Conservation (phyloP, 371 early-diverging fungal genomes). For the Mucor indicus region DNA sequence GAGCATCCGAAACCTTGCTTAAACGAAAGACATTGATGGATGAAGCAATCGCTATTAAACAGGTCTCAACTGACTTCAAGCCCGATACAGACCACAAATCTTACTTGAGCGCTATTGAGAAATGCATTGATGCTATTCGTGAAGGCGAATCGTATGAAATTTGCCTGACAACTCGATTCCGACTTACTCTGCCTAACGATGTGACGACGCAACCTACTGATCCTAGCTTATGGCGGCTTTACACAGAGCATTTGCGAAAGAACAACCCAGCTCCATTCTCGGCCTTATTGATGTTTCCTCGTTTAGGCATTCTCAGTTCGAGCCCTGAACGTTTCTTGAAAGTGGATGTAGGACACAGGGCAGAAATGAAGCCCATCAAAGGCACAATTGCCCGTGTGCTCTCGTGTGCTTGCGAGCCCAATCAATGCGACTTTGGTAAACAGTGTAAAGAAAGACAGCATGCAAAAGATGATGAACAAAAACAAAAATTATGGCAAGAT, state of each 20-base stretch:
- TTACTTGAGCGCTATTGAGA: constrained; percentile 67
- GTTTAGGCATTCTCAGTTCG: constrained; percentile 51
- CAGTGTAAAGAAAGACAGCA: constrained; percentile 25
- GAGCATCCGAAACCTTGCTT: constrained; percentile 8
- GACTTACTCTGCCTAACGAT: constrained; percentile 30
- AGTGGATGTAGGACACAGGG: constrained; percentile 46
- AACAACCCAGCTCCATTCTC: constrained; percentile 91
- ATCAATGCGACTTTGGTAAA: constrained; percentile 29
- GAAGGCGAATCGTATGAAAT: constrained; percentile 94
- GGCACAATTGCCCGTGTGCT: constrained; percentile 73
- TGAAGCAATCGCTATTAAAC: constrained; percentile 7
- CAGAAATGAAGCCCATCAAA: constrained; percentile 96
- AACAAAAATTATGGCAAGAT: constrained; percentile 57
- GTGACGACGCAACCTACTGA: constrained; percentile 2
- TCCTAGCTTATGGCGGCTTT: constrained; percentile 50
- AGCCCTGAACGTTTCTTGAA: constrained; percentile 89
- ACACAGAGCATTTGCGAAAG: constrained; percentile 60
- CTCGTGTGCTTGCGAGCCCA: constrained; percentile 38
- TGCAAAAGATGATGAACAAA: constrained; percentile 48
- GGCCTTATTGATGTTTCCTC: constrained; percentile 58
- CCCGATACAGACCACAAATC: constrained; percentile 43
- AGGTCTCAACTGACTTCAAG: constrained; percentile 25
- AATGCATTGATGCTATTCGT: constrained; percentile 65
- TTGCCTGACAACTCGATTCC: constrained; percentile 87
- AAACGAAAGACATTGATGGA: constrained; percentile 6